Percentiles rank a stretch among this genome's conserved stretches.
phyloP scores from a whole-genome alignment of 768 basidiomycete genomes.

The Calocybe gangraenosa region DNA sequence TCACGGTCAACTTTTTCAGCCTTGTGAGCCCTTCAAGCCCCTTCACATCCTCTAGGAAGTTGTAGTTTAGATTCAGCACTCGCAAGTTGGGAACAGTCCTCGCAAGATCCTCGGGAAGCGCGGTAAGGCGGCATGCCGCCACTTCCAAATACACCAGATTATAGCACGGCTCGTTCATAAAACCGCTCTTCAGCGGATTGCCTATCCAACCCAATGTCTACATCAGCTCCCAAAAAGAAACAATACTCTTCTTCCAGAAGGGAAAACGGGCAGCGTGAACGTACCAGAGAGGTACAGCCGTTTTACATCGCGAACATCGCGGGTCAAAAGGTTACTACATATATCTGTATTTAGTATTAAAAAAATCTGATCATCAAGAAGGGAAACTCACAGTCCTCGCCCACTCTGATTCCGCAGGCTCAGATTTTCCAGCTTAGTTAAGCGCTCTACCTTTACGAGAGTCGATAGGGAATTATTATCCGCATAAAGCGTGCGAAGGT shows the following conservation, averaged over 20 bases:
- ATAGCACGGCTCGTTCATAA: constrained; percentile 75
- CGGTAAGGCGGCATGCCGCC: constrained; percentile 77
- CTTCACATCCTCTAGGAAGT: constrained; percentile 78
- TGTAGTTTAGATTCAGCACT: constrained; percentile 94
- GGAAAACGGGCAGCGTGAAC: constrained; percentile 26
- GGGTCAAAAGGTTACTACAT: constrained; percentile 43
- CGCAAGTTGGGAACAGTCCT: constrained; percentile 78
- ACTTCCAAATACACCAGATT: constrained; percentile 90
- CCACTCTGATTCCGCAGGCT: constrained; percentile 88
- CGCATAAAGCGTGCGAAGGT: constrained; percentile 86
- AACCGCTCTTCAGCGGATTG: constrained; percentile 59
- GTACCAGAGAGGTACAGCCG: constrained; percentile 91
- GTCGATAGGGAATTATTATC: constrained; percentile 72
- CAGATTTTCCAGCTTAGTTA: constrained; percentile 81
- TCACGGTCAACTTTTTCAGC: constrained; percentile 79
- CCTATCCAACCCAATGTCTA: constrained; percentile 39
- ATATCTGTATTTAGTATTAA: constrained; percentile 13
- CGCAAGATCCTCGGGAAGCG: constrained; percentile 66
- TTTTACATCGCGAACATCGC: constrained; percentile 87
- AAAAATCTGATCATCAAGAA: constrained; percentile 20
- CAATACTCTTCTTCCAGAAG: constrained; percentile 12
- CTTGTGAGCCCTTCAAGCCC: constrained; percentile 67
- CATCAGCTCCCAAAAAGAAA: background rate
- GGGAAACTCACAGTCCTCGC: constrained; percentile 61
- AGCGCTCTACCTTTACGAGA: constrained; percentile 48